Evolutionary conservation across 2,329 filamentous ascomycete genomes (phyloP), one percentile per base, ranked within the genome.

Genomic region (Xylaria digitata): DNA sequence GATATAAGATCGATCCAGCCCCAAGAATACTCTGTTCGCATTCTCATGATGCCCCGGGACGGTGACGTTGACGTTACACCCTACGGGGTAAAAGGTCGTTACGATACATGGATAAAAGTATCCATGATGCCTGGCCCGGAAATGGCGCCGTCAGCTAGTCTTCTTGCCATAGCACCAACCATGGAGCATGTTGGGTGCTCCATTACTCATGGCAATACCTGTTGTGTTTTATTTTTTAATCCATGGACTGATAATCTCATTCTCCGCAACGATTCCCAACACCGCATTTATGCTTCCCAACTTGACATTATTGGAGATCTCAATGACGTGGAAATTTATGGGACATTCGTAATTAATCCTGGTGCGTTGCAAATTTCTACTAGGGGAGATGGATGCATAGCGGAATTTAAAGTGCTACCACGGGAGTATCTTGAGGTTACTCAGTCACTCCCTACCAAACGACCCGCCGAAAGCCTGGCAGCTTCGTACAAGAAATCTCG

Each of bases 341-440:
- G 3, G 19, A 17, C 8, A 13, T 9, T 43, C 4, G 53, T 26
- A 37, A n/a, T 61, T 19, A 8, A 9, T 0, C 34, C 53, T 5
- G 57, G 63, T 1, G 57, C 50, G n/a, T 65, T 57, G 63, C 6
- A 15, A 7, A 21, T 65, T 9, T 3, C 2, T 37, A 8, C 34
- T 30, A 9, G 6, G 6, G 11, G 2, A 17, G 2, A 45, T 3
- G 57, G 8, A 30, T 5, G 3, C 2, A 26, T 61, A 6, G 19
- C 52, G 9, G 45, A 65, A 57, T 42, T 50, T 1, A 61, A 61
- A 42, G 50, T 65, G 52, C 37, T 61, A 21, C 26, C 26, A 56
- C 43, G 43, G 17, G 6, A 8, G 8, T 23, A 30, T 5, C 61
- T 34, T n/a, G 34, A 21, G 15, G 19, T 61, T 15, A 57, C 15